Conservation (phyloP, 495 filamentous ascomycete species). For the Aspergillus conjunctus region DNA sequence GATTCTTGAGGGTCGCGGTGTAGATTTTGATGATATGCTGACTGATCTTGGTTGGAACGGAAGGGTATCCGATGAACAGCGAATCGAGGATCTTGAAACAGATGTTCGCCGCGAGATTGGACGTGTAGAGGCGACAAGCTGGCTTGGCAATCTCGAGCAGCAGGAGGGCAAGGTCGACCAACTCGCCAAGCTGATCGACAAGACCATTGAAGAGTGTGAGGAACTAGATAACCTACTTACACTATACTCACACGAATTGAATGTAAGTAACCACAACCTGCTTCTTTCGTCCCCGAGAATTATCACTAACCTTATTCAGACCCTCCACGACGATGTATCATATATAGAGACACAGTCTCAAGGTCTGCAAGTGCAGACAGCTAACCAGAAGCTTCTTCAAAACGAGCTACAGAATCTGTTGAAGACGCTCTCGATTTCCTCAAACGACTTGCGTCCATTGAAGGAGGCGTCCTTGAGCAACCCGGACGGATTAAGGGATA, state of each 20-base stretch:
- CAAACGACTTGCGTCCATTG: conserved; percentile 70
- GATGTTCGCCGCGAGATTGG: conserved; percentile 86
- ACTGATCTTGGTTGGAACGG: conserved; percentile 91
- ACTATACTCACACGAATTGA: conserved; percentile 89
- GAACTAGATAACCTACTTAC: conserved; percentile 92
- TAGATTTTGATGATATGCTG: conserved; percentile 76
- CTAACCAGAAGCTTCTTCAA: conserved; percentile 93
- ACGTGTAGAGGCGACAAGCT: conserved; percentile 87
- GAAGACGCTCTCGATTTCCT: conserved; percentile 83
- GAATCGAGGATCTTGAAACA: conserved; percentile 78
- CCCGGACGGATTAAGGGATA: conserved; percentile 66
- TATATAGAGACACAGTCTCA: conserved; percentile 97
- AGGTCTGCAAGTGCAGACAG: conserved; percentile 93
- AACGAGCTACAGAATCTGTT: conserved; percentile 81
- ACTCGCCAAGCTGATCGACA: conserved; percentile 81
- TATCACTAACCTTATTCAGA: conserved; percentile 59
- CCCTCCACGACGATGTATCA: conserved; percentile 89
- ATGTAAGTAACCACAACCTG: conserved; percentile 57
- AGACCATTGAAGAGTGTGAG: conserved; percentile 89
- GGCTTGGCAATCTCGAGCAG: conserved; percentile 84
- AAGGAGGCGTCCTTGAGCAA: conserved; percentile 73
- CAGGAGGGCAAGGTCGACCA: conserved; percentile 85
- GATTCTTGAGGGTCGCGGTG: conserved; percentile 66
- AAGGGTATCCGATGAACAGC: conserved; percentile 65
- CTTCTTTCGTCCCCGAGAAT: neutral